Conservation (phyloP, 139 green algal genomes). For the Edaphochlamys debaryana region DNA sequence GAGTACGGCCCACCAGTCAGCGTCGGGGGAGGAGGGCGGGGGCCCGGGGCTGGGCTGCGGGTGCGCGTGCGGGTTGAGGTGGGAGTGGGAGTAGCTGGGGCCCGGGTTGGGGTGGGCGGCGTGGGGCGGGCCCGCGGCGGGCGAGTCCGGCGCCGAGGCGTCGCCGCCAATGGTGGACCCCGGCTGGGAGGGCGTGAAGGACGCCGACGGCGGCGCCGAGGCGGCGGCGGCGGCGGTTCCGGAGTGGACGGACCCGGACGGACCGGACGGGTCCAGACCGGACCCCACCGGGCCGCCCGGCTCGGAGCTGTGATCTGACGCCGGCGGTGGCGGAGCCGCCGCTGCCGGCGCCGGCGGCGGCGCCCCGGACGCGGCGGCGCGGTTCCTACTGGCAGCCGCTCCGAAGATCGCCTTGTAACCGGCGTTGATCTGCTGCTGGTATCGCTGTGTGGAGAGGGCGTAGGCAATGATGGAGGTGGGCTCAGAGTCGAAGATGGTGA, state of each 20-base stretch:
- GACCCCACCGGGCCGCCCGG: too few relatives aligned
- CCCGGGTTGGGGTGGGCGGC: too few relatives aligned
- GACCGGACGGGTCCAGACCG: too few relatives aligned
- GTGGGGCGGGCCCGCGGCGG: too few relatives aligned
- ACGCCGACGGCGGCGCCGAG: background rate
- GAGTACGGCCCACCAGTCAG: constrained; percentile 63
- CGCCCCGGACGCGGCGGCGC: background rate
- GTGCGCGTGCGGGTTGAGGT: background rate
- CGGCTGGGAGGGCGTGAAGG: too few relatives aligned
- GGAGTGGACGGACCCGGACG: background rate
- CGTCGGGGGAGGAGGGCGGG: background rate
- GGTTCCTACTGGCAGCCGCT: background rate
- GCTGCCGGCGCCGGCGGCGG: background rate
- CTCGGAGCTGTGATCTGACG: too few relatives aligned
- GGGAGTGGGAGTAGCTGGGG: too few relatives aligned
- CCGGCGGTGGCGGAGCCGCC: too few relatives aligned
- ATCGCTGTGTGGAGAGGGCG: constrained; percentile 71
- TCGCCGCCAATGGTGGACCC: too few relatives aligned
- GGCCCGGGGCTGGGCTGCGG: background rate
- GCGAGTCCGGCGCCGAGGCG: too few relatives aligned
- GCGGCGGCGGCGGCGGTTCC: background rate
- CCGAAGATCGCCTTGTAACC: constrained; percentile 36
- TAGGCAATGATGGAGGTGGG: constrained; percentile 86
- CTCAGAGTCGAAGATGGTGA: constrained; percentile 74
- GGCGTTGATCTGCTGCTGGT: constrained; percentile 73